Conservation (phyloP, 148 eudicot genomes). For the Drosera capensis region DNA sequence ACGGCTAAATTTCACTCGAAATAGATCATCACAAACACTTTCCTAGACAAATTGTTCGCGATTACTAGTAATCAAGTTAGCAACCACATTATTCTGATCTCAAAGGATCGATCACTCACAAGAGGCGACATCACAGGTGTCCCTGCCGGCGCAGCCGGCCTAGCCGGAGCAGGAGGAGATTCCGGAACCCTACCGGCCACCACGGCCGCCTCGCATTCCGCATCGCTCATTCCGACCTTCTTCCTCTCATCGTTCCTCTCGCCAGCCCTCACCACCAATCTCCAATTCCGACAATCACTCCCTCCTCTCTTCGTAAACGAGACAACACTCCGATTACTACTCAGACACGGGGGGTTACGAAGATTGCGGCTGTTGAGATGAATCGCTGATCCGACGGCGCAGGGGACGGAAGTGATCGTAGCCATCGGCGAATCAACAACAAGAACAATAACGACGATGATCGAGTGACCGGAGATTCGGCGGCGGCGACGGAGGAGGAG, state of each 20-base stretch:
- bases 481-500: too few relatives aligned
- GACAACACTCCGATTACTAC: neutral
- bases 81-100: too few relatives aligned
- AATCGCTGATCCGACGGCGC: constrained; percentile 20
- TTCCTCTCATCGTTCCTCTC: constrained; percentile 18
- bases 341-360: neutral
- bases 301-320: neutral
- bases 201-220: constrained; percentile 83
- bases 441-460: too few relatives aligned
- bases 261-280: constrained; percentile 21
- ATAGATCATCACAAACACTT: too few relatives aligned
- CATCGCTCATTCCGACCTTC: constrained; percentile 39
- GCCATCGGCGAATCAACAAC: neutral
- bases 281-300: constrained; percentile 1
- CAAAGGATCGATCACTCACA: too few relatives aligned
- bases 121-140: constrained; percentile 49
- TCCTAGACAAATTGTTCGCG: too few relatives aligned
- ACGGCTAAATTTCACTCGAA: too few relatives aligned
- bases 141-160: constrained; percentile 44
- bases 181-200: constrained; percentile 67
- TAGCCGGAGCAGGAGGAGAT: constrained; percentile 60
- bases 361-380: constrained; percentile 13
- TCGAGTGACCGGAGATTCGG: too few relatives aligned
- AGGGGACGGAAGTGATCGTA: constrained; percentile 11
- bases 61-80: too few relatives aligned